Base-by-base conservation (phyloP, 2,329 filamentous ascomycete species). In the Gliomastix tumulicola region DNA sequence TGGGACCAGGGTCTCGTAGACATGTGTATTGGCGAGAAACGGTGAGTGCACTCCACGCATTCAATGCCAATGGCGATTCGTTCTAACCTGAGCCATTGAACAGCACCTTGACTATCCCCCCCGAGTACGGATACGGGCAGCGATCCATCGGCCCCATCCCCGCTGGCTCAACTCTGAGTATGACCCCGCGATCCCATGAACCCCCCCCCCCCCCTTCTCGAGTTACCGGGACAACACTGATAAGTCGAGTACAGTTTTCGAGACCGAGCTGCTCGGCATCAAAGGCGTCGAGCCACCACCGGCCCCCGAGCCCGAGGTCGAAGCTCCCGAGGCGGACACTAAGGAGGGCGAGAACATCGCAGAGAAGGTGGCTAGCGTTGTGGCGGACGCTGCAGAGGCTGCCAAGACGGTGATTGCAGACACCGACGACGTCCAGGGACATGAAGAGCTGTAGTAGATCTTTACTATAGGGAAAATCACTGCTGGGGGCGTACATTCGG, bases 1-100 rank as follows among this genome's bases (percentile, higher is more conserved):
- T 96, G 89, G 90, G 90, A 97, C 51, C 64, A 94, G 56, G 90
- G 90, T 34, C 74, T 97, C 27, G 51, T 92, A 37, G 86, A 86
- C 54, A 96, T 97, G 89, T 97, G 92, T 64, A 84, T 94, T 49
- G 90, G 92, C 44, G 90, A 97, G 71, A 90, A 89, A 71, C 77
- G 74, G 71, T 69, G 50, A 63, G 61, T 49, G 23, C 19, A 30
- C 18, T n/a, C 7, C 32, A 20, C 10, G 25, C 32, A n/a, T n/a
- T n/a, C n/a, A n/a, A n/a, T n/a, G n/a, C n/a, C n/a, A n/a, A n/a
- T n/a, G n/a, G n/a, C n/a, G 6, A 15, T 25, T 16, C 25, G n/a
- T n/a, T n/a, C n/a, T n/a, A n/a, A n/a, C 12, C 10, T 21, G 7
- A n/a, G n/a, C n/a, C n/a, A 38, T 36, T n/a, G n/a, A 22, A 8